Percentiles rank a stretch among this genome's conserved stretches.
These are phyloP conservation scores for Magnusiomyces paraingens DNA, from an alignment of 1,139 yeast genomes.

Conservation along the genomic window DNA sequence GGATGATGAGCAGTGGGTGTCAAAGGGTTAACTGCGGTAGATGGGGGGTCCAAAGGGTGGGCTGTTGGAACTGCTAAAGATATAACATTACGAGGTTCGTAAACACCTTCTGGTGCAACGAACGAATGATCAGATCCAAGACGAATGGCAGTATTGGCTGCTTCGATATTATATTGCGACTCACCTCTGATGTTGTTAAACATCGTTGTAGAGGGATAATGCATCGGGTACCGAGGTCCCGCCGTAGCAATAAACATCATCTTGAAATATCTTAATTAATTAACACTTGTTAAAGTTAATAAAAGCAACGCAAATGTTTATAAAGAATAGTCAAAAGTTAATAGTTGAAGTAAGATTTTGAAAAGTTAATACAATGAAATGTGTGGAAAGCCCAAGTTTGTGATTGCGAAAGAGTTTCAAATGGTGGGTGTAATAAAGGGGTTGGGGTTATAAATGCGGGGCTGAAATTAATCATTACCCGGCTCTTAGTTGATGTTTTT, in stretches of 20 bases:
- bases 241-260: slow-evolving; percentile 7
- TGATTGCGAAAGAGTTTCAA: no score
- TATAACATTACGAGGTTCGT: slow-evolving; percentile 29
- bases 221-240: slow-evolving; percentile 10
- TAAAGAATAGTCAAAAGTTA: no score
- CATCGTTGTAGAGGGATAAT: slow-evolving; percentile 10
- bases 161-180: slow-evolving; percentile 24
- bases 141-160: slow-evolving; percentile 24
- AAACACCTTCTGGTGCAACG: slow-evolving; percentile 30
- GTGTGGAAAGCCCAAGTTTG: no score
- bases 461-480: not conserved
- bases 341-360: no score
- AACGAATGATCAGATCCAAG: slow-evolving; percentile 22
- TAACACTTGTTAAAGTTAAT: not conserved
- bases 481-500: not conserved
- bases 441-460: not conserved
- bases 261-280: not conserved
- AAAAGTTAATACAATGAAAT: no score
- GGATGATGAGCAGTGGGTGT: slow-evolving; percentile 32
- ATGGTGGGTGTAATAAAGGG: no score
- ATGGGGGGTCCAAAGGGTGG: slow-evolving; percentile 35
- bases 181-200: slow-evolving; percentile 7
- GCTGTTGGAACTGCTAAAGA: slow-evolving; percentile 33
- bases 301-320: not conserved
- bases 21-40: slow-evolving; percentile 32